Percentiles rank a stretch among this genome's conserved stretches.
phyloP scores from a whole-genome alignment of 352 stramenopile genomes.

The Globisporangium acanthophoron region DNA sequence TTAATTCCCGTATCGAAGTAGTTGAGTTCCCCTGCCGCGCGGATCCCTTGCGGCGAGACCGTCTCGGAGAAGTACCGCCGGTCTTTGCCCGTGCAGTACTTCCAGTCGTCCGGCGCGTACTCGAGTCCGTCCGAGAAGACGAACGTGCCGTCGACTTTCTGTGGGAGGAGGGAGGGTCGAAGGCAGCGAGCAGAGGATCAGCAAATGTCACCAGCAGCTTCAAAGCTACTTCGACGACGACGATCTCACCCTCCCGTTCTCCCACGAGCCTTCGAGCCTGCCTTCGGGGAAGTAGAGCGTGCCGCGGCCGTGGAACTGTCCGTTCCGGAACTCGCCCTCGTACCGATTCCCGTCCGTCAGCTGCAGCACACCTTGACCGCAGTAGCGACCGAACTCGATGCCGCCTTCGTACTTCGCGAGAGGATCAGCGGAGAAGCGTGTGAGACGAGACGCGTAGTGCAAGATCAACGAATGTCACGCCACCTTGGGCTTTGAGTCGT shows the following conservation, averaged over 20 bases:
- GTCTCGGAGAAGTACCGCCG: conserved; percentile 71
- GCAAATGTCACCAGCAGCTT: background rate
- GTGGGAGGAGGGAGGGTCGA: background rate
- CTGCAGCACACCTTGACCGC: conserved; percentile 46
- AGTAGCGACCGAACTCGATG: conserved; percentile 54
- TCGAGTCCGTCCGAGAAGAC: conserved; percentile 73
- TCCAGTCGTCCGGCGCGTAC: conserved; percentile 55
- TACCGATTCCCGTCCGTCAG: conserved; percentile 62
- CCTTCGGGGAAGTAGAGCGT: conserved; percentile 68
- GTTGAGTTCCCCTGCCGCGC: conserved; percentile 49
- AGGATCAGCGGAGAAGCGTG: no score
- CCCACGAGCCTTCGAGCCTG: conserved; percentile 64
- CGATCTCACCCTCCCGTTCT: conserved; percentile 47
- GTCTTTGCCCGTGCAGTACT: conserved; percentile 55
- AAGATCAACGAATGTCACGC: background rate
- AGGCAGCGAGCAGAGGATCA: background rate
- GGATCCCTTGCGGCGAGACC: conserved; percentile 44
- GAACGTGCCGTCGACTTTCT: conserved; percentile 75
- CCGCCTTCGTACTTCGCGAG: conserved; percentile 44
- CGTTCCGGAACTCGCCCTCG: conserved; percentile 77
- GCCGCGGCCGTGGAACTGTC: conserved; percentile 70
- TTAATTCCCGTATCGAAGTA: conserved; percentile 69
- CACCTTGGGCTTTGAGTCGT: conserved; percentile 14
- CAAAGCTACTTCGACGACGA: background rate
- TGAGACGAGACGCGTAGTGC: background rate